A percentile compares a stretch with the other conserved stretches of the same genome.
phyloP scores from a whole-genome alignment of 805 yeast genomes.

The Lipomyces anomalus region DNA sequence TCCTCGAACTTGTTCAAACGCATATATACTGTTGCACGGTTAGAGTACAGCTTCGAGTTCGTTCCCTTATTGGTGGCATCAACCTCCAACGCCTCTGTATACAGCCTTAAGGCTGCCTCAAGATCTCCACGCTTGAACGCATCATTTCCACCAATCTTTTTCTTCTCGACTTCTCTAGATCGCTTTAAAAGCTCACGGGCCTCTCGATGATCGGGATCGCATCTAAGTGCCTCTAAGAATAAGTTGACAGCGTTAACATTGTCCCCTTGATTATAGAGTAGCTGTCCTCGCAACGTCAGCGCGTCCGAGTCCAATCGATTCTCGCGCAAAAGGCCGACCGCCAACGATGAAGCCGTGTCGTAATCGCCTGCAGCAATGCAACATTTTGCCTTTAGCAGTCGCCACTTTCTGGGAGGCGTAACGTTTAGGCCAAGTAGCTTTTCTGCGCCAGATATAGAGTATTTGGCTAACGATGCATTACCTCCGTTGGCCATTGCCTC shows the following conservation, averaged over 20 bases:
- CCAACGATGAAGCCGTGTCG: constrained; percentile 36
- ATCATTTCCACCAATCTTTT: constrained; percentile 55
- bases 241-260: constrained; percentile 35
- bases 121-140: constrained; percentile 61
- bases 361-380: constrained; percentile 29
- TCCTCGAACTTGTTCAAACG: constrained; percentile 72
- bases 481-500: constrained; percentile 24
- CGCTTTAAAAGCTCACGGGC: constrained; percentile 34
- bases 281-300: constrained; percentile 35
- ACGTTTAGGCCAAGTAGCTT: constrained; percentile 34
- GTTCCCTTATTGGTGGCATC: constrained; percentile 51
- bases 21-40: constrained; percentile 82
- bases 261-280: constrained; percentile 37
- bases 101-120: constrained; percentile 59
- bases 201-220: constrained; percentile 37
- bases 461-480: constrained; percentile 33
- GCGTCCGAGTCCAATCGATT: constrained; percentile 38
- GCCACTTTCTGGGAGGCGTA: constrained; percentile 34
- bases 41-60: constrained; percentile 53
- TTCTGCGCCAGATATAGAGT: constrained; percentile 36
- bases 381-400: constrained; percentile 31
- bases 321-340: constrained; percentile 34
- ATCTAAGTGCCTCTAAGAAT: constrained; percentile 37
- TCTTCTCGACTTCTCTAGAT: constrained; percentile 33
- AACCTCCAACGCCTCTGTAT: constrained; percentile 67